Percentiles rank a stretch among this genome's conserved stretches.
Evolutionary conservation across 345 rosid species (phyloP).

Genomic region (Camelina laxa): DNA sequence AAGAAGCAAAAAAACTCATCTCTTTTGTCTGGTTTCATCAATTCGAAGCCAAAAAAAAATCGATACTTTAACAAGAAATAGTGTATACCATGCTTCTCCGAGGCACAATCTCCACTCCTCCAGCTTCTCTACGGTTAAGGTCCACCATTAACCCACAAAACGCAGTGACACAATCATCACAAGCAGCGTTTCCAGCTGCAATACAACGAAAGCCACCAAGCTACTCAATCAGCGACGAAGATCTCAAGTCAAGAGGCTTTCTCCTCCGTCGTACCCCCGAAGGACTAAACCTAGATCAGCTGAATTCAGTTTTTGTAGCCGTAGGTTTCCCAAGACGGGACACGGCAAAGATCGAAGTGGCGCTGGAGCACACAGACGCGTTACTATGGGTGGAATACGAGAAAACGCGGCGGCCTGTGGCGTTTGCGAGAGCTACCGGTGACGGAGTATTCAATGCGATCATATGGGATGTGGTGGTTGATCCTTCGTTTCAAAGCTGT

Average conservation of each 20-base stretch:
- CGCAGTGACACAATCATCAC: constrained; percentile 31
- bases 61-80: constrained; percentile 9
- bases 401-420: constrained; percentile 70
- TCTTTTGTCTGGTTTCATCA: constrained; percentile 3
- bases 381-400: constrained; percentile 69
- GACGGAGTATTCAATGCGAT: constrained; percentile 93
- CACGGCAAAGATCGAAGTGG: constrained; percentile 66
- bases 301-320: constrained; percentile 75
- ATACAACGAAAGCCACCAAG: constrained; percentile 37
- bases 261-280: constrained; percentile 62
- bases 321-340: constrained; percentile 94
- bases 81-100: constrained; percentile 57
- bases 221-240: constrained; percentile 68
- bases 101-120: constrained; percentile 58
- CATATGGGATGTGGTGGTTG: constrained; percentile 98
- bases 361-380: constrained; percentile 75
- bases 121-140: constrained; percentile 46
- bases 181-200: constrained; percentile 30
- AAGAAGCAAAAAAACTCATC: neutral
- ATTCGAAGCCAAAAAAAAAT: constrained; percentile 14
- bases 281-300: constrained; percentile 72
- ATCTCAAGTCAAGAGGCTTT: constrained; percentile 73
- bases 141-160: constrained; percentile 31
- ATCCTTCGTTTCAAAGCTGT: constrained; percentile 78
- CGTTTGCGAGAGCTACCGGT: constrained; percentile 91